Evolutionary conservation across 495 filamentous ascomycete genomes (phyloP), one percentile per base, ranked within the genome.

Genomic region (Neurospora discreta): DNA sequence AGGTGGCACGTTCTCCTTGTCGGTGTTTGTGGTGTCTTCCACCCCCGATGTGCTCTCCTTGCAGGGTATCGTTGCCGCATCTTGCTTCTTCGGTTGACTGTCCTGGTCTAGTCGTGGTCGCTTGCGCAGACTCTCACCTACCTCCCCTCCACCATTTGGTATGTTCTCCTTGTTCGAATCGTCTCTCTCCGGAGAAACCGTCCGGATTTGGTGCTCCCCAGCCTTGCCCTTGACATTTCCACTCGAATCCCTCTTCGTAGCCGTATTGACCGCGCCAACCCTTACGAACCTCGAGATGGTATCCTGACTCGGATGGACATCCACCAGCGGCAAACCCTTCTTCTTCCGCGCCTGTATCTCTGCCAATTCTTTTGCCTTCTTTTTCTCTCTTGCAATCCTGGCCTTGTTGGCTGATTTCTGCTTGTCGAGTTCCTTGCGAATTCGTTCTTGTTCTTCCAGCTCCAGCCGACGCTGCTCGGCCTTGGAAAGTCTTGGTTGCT

Each of bases 381-480:
- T 84, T 72, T 77, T 82, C n/a, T 86, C 83, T 3, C 84, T 75
- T 10, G 80, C 76, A 30, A 73, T 68, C 33, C 78, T 76, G 8
- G 83, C 83, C 15, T 78, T 79, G 33, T 74, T 75, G 23, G 78
- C 72, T 16, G 77, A 75, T 70, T 77, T 83, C 52, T 85, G 82
- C 72, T 82, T 84, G 52, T 84, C 84, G 18, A 81, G 75, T 68
- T 85, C 83, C 40, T 80, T 80, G 18, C 80, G 75, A 52, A 83
- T 82, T 23, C 82, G 81, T 40, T 82, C 82, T 71, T 84, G 82
- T 41, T 84, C 83, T n/a, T 81, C 78, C 5, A 77, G 76, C 43
- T 84, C 82, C 23, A 79, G 70, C 1, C 79, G 80, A 23, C 81
- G 79, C 71, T 76, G 77, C 71, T 86, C 84, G 46, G 76, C 80